Evolutionary conservation across 108 stramenopile species (phyloP), one percentile per base, ranked within the genome.

Genomic region (Seminavis robusta): DNA sequence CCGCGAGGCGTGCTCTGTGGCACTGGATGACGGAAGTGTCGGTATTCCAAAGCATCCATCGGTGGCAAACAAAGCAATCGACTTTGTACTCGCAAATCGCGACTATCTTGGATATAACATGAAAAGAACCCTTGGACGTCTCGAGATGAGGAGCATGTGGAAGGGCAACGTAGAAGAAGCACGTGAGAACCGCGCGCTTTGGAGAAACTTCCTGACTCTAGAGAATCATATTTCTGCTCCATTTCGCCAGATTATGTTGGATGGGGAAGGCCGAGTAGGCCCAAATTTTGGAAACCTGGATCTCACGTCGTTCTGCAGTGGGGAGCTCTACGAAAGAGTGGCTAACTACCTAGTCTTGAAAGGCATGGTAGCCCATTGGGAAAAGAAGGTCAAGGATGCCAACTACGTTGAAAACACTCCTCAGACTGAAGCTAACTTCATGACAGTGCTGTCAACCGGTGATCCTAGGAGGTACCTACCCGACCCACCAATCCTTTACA

Each of bases 291-390:
- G 85, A 1, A 92, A 88, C 55, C 58, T 92, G 17, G 87, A 88
- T 51, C 30, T 91, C 15, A 56, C 50, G 43, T 64, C 67, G 33
- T 91, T 69, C 43, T 69, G 67, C 56, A 38, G 57, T 29, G 77
- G 79, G n/a, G 78, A 86, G 31, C 51, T 84, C 15, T 88, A 88
- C 53, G 78, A 86, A 70, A 71, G 86, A 3, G 61, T 74, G n/a
- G 90, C 84, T 4, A 76, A 68, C 40, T 92, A 86, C 40, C 51
- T 88, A n/a, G 87, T 92, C 4, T 53, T 92, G 17, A 88, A 92
- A 66, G 87, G 86, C 21, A 92, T 92, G 91, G 81, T 85, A 15
- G 79, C 79, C 3, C 81, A 83, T 28, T 92, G 87, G 87, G 91
- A 88, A 61, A 92, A 88, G 67, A 92, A 92, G 61, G 76, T 82